Conservation (phyloP, 2,329 filamentous ascomycete genomes). For the Tolypocladium cylindrosporum region DNA sequence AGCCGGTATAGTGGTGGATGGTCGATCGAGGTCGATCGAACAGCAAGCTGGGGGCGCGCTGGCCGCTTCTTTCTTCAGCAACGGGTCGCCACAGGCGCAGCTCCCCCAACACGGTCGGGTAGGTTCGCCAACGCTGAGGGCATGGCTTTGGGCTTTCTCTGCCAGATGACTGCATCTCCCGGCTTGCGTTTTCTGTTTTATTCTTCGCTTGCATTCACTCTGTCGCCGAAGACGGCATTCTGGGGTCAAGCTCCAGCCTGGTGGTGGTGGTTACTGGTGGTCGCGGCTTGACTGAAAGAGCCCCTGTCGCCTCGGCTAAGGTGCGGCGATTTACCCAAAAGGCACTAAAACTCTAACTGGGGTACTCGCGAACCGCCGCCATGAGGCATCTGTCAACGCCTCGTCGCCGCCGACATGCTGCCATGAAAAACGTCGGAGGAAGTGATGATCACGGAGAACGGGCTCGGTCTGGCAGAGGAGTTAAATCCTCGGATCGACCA, state of each 20-base stretch:
- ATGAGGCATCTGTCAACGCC: constrained; percentile 19
- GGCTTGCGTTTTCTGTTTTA: background rate
- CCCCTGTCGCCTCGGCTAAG: constrained; percentile 24
- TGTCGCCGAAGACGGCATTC: background rate
- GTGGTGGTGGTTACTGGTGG: background rate
- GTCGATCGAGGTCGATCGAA: background rate
- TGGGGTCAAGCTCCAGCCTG: background rate
- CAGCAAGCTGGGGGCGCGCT: background rate
- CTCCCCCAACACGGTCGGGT: background rate
- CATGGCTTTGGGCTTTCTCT: background rate
- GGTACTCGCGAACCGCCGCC: constrained; percentile 15
- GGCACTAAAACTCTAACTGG: constrained; percentile 28
- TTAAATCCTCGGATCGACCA: constrained; percentile 20
- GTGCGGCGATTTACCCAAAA: constrained; percentile 25
- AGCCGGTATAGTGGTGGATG: background rate
- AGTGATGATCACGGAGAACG: constrained; percentile 25
- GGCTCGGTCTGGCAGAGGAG: constrained; percentile 24
- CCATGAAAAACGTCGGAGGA: constrained; percentile 29
- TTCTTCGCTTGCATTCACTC: background rate
- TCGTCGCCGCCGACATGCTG: constrained; percentile 28
- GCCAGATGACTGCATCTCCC: background rate
- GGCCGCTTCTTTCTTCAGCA: background rate
- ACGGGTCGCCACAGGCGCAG: background rate
- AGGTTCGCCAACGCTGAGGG: background rate
- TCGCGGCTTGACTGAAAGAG: background rate